phyloP scores from a whole-genome alignment of 148 eudicot species.

The Hydrangea macrophylla region DNA sequence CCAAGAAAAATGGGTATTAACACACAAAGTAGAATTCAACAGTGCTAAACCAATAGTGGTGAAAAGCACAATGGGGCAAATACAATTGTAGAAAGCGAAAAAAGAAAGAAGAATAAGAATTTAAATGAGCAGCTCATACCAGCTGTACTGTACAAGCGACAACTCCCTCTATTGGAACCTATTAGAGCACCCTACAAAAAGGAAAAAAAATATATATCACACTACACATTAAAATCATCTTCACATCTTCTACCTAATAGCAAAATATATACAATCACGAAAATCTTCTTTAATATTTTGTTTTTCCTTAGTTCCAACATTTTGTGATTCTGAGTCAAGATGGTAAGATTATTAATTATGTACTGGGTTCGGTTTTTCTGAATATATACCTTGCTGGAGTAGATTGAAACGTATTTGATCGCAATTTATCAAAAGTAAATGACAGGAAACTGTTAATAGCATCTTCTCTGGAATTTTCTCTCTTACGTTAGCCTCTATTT shows the following conservation, averaged over 20 bases:
- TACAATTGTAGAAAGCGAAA: background rate
- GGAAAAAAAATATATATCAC: slow-evolving; percentile 5
- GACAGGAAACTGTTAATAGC: no score
- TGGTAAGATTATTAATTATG: no score
- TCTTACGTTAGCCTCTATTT: no score
- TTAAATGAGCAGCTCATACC: slow-evolving; percentile 37
- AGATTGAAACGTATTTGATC: no score
- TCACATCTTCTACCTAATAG: background rate
- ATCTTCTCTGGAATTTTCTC: no score
- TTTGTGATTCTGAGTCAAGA: background rate
- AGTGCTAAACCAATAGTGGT: background rate
- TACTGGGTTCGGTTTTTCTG: no score
- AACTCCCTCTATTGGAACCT: slow-evolving; percentile 81
- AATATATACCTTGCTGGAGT: no score
- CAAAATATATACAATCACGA: no score
- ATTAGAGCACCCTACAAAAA: slow-evolving; percentile 70
- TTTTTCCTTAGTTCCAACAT: background rate
- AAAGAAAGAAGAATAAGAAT: slow-evolving; percentile 1
- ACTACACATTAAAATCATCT: background rate
- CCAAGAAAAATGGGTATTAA: slow-evolving; percentile 3
- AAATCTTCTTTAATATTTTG: no score
- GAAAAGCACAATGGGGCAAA: background rate
- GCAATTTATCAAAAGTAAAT: no score
- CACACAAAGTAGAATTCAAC: background rate
- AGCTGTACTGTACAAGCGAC: slow-evolving; percentile 58